These are phyloP conservation scores for Lonicera japonica DNA, from an alignment of 129 eudicot species.

Conservation along the genomic window DNA sequence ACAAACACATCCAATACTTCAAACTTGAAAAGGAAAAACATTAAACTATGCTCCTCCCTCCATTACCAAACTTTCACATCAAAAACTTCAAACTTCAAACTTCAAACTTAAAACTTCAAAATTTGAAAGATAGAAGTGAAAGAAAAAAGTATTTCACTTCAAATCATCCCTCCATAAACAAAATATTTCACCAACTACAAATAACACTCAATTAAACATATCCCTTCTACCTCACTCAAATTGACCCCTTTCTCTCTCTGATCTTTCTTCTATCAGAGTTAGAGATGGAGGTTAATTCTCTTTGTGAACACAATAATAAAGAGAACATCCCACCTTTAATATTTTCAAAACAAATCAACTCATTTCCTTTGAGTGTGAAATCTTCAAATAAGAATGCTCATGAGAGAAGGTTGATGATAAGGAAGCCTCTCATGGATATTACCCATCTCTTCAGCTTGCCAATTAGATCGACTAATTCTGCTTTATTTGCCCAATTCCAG, in stretches of 20 bases:
- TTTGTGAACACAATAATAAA: constrained; percentile 5
- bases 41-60: no score
- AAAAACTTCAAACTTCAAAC: background rate
- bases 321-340: constrained; percentile 3
- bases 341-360: no score
- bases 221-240: background rate
- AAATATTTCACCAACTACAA: background rate
- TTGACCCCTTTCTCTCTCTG: background rate
- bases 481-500: background rate
- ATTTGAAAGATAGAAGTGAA: background rate
- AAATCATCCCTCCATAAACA: constrained; percentile 7
- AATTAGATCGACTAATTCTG: background rate
- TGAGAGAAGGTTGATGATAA: constrained; percentile 13
- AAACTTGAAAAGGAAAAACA: no score
- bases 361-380: background rate
- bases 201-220: background rate
- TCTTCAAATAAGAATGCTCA: background rate
- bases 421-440: constrained; percentile 16
- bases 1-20: no score
- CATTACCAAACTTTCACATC: no score
- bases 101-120: background rate
- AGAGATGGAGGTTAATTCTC: constrained; percentile 11
- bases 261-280: background rate
- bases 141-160: background rate
- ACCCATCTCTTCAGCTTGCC: constrained; percentile 10